Evolutionary conservation across 2,329 filamentous ascomycete genomes (phyloP), one percentile per base, ranked within the genome.

Genomic region (Albifimbria verrucaria): DNA sequence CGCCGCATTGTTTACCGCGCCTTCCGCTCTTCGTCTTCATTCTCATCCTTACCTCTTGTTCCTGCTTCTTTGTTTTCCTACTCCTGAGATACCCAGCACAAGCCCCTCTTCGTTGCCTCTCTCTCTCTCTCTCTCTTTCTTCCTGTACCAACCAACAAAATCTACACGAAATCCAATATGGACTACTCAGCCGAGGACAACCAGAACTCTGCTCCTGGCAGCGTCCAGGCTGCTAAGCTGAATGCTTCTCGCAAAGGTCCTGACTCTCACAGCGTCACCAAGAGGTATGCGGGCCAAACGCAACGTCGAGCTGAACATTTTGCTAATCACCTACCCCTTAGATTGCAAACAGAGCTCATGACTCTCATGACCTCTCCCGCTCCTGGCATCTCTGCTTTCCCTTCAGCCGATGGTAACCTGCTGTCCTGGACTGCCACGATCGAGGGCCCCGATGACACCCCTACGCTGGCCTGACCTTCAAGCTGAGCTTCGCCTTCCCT

Each of bases 261-360:
- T 48, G 88, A 91, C 68, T 81, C 83, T 36, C 86, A 88, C 66
- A 90, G 86, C 70, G 88, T 91, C 51, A 88, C 86, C 55, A 92
- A 92, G 76, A 83, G 89, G 89, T 92, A 74, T 50, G 73, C 55
- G 25, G 24, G 41, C 49, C 46, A 7, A 43, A 51, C 36, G 45
- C 50, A 50, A 52, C 45, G 20, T 26, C 22, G 36, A 9, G 15
- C 18, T 23, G 21, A 25, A 10, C 22, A 41, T 32, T 41, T 50
- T 42, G 44, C 58, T 63, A 44, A 59, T 43, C 50, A 24, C 11
- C 24, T 47, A 49, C 43, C 22, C 7, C 17, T 67, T 20, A 97
- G 94, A 65, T 81, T 99, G 53, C 94, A 99, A 75, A 95, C 92
- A 48, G 94, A 99, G 75, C 82, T 99, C 62, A 97, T 99, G 93